A percentile compares a stretch with the other conserved stretches of the same genome.
Conservation (phyloP, 352 stramenopile species). For the Pythium pyrilobum region DNA sequence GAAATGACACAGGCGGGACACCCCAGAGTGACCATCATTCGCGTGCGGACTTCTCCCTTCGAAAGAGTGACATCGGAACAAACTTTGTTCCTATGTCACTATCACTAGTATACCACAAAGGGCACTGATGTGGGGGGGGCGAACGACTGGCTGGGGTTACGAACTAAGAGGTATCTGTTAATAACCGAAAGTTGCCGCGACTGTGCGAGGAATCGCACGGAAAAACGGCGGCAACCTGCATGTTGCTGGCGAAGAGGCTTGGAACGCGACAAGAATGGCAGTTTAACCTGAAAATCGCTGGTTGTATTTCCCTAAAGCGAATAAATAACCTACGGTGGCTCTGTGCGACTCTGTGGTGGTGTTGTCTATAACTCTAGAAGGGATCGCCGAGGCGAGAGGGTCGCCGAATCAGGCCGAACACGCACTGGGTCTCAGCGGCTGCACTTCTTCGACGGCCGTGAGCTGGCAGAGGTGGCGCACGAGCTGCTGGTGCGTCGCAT, state of each 20-base stretch:
- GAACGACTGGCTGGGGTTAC: too few relatives aligned
- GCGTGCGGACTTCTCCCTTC: background rate
- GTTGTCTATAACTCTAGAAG: too few relatives aligned
- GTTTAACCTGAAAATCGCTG: constrained; percentile 3
- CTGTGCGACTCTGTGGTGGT: background rate
- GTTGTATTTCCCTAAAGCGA: constrained; percentile 1
- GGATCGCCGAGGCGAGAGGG: background rate
- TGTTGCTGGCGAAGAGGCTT: too few relatives aligned
- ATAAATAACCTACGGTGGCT: constrained; percentile 19
- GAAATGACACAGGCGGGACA: constrained; percentile 19
- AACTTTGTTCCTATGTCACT: background rate
- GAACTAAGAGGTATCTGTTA: too few relatives aligned
- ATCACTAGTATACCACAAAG: too few relatives aligned
- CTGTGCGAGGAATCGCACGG: too few relatives aligned
- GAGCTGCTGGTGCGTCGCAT: constrained; percentile 46
- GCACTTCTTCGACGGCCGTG: background rate
- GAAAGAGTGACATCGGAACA: constrained; percentile 10
- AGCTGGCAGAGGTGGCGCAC: constrained; percentile 26
- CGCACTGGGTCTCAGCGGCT: constrained; percentile 13
- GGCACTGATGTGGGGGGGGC: too few relatives aligned
- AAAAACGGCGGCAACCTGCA: too few relatives aligned
- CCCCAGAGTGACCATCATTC: constrained; percentile 13
- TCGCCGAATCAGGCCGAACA: constrained; percentile 14
- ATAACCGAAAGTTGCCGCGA: too few relatives aligned
- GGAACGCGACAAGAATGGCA: too few relatives aligned